phyloP scores from a whole-genome alignment of 208 protist genomes.

The Borovskyia barvae region DNA sequence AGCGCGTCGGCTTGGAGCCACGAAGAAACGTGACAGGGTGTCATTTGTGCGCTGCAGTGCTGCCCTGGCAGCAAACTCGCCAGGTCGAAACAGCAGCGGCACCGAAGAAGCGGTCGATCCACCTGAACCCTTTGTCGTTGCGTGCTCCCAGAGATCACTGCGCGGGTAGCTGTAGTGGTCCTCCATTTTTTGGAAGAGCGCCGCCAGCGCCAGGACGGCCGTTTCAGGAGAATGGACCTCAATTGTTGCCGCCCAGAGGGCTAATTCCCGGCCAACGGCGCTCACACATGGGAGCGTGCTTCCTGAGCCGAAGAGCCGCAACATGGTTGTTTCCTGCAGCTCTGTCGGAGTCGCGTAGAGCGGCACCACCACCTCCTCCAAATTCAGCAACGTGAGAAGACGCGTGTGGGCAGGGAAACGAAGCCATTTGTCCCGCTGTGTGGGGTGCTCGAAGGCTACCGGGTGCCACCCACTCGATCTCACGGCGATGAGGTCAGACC shows the following conservation, averaged over 20 bases:
- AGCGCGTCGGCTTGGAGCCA: constrained; percentile 8
- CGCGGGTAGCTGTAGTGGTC: constrained; percentile 31
- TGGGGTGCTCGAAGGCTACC: constrained; percentile 69
- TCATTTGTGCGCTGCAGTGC: constrained; percentile 12
- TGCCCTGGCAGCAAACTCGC: constrained; percentile 8
- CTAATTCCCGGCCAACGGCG: constrained; percentile 28
- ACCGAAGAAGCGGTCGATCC: not conserved
- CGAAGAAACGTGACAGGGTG: constrained; percentile 41
- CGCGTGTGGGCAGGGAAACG: constrained; percentile 59
- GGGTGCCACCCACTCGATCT: constrained; percentile 26
- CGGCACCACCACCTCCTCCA: constrained; percentile 68
- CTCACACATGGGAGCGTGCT: constrained; percentile 43
- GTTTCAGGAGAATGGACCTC: constrained; percentile 35
- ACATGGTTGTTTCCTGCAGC: constrained; percentile 29
- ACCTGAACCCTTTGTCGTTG: not conserved
- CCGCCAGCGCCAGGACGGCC: constrained; percentile 35
- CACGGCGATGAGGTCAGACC: constrained; percentile 50
- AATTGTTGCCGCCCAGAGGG: constrained; percentile 52
- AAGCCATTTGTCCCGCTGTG: constrained; percentile 28
- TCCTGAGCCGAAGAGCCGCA: constrained; percentile 54
- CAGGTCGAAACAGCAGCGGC: constrained; percentile 22
- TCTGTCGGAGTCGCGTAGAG: constrained; percentile 36
- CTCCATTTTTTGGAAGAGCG: constrained; percentile 55
- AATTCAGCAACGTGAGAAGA: constrained; percentile 43
- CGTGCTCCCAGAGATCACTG: constrained; percentile 16